Evolutionary conservation across 177 flowering plant genomes (phyloP), one percentile per base, ranked within the genome.

Genomic region (Vitis hybrid): DNA sequence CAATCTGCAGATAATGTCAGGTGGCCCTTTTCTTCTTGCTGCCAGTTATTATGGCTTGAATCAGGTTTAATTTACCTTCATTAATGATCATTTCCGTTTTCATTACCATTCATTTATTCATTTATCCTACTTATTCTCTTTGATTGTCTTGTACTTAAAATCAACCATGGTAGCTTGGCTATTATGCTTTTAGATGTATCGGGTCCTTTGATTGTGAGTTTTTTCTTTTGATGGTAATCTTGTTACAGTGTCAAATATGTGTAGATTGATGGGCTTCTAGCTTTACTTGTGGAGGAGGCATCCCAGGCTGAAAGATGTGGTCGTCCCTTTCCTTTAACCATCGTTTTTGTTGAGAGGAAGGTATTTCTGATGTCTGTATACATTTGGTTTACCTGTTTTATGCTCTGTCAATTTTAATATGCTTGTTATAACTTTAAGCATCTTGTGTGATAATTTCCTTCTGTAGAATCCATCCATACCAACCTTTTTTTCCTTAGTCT

Each of bases 271-370:
- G 72, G 83, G 60, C 87, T 87, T 67, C 80, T 87, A 64, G 72
- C 80, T 57, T 67, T 87, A 81, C 89, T 85, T 63, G 89, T 87
- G 45, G 89, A 84, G 78, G 87, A 82, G 69, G 74, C 85, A 58
- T 70, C 85, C 66, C 85, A 73, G 63, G 77, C 87, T 70, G 86
- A 87, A 73, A 82, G 71, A 62, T 74, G 79, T 62, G 81, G 87
- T 61, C 87, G 70, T 66, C 75, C 81, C 12, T 75, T 80, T 68
- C 91, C 89, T 45, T 82, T 87, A 74, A 82, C 91, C 60, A 87
- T 87, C 70, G 89, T 87, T 48, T 87, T 87, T 82, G 91, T 86
- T 11, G 91, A 87, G 68, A 76, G 88, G 60, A 87, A 87, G 89
- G 91, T 85, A 82, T 26, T 49, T 49, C 5, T 48, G n/a, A 1